Conservation (phyloP, 2,329 filamentous ascomycete genomes). For the Penicillium olsonii region DNA sequence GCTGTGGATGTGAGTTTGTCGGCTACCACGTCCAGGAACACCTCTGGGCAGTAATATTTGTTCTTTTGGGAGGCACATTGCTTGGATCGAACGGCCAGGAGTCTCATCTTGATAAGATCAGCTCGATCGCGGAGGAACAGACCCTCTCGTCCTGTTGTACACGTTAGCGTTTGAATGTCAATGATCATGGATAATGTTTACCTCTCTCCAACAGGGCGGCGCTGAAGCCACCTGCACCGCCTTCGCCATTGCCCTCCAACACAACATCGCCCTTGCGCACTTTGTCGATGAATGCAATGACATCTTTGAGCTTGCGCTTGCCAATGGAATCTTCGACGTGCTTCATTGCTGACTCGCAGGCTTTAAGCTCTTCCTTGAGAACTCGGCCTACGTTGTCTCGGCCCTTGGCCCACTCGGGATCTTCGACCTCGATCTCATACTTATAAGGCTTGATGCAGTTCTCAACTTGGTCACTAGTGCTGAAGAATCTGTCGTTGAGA, state of each 20-base stretch:
- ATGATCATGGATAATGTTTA: constrained; percentile 49
- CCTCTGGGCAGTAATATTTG: constrained; percentile 95
- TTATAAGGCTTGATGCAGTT: constrained; percentile 99
- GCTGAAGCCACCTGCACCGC: constrained; percentile 91
- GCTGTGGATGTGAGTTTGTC: constrained; percentile 93
- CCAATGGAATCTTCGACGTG: constrained; percentile 76
- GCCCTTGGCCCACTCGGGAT: constrained; percentile 82
- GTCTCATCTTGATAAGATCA: constrained; percentile 85
- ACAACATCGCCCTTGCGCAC: constrained; percentile 82
- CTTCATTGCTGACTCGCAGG: constrained; percentile 78
- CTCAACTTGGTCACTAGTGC: constrained; percentile 95
- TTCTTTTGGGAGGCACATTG: constrained; percentile 82
- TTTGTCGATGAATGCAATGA: constrained; percentile 87
- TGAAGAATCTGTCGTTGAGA: constrained; percentile 90
- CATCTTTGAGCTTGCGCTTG: constrained; percentile 81
- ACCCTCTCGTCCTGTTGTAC: constrained; percentile 74
- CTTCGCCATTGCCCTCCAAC: constrained; percentile 78
- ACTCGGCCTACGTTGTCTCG: constrained; percentile 78
- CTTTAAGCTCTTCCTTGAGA: constrained; percentile 82
- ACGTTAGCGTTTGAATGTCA: background rate
- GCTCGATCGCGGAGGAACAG: constrained; percentile 91
- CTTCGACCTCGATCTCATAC: constrained; percentile 93
- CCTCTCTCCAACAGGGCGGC: constrained; percentile 80
- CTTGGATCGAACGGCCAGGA: constrained; percentile 83
- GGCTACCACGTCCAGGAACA: constrained; percentile 96